Base-by-base conservation (phyloP, 352 stramenopile species). In the Blastocystis sp. region DNA sequence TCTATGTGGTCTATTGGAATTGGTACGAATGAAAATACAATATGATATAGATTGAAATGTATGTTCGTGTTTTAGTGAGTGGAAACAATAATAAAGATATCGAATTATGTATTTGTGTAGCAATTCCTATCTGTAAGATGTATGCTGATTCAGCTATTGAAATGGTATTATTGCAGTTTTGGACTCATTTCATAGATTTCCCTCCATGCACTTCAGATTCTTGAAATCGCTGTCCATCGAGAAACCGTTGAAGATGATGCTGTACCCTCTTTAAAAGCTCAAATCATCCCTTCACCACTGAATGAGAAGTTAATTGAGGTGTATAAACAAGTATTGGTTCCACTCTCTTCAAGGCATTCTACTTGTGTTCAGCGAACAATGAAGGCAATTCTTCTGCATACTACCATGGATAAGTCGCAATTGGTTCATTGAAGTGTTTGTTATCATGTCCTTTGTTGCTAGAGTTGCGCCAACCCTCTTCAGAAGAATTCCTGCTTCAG, bases 401-500 rank as follows among this genome's bases (percentile, higher is more conserved):
- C 56, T 33, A 33, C 3, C 9, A 9, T 48, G 40, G 40, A 48
- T 48, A 48, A 2, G 9, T 2, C 40, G 40, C 40, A 48, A 9
- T 48, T 48, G 40, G 9, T 48, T 48, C 40, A 48, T 48, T 48
- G 40, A 48, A 48, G 40, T 48, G 40, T 48, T 62, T 62, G 56
- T 62, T 33, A 62, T 62, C 3, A 81, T 81, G 70, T 60, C 70
- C 9, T 81, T 81, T 37, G 48, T 81, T 44, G 27, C 54, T 33
- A 51, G 70, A 66, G 42, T 24, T 48, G 44, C 51, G 13, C 48
- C 70, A 13, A 24, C 51, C 30, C 15, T 81, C 44, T 40, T 64
- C 44, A n/a, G 33, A 22, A 81, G 70, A 64, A 35, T 27, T n/a
- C 1, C 17, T 1, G 24, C 3, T 27, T 6, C 70, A 2, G 35